Conservation (phyloP, 805 yeast species). For the Wickerhamia fluorescens region DNA sequence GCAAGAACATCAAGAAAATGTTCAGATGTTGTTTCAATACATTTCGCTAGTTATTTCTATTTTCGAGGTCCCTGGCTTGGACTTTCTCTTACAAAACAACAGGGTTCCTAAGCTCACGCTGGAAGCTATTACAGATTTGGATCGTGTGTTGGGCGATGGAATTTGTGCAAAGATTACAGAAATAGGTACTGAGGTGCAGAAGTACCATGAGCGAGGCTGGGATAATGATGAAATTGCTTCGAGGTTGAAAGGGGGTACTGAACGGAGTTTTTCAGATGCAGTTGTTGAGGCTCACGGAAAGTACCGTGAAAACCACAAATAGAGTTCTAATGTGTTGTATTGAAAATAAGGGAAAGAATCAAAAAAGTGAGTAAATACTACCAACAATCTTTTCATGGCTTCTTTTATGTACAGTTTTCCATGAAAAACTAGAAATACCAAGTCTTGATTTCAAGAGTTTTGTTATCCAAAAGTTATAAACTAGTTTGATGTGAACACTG, state of each 20-base stretch:
- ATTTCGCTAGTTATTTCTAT: slow-evolving; percentile 23
- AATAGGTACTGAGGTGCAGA: slow-evolving; percentile 18
- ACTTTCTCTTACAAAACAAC: slow-evolving; percentile 28
- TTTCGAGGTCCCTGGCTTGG: slow-evolving; percentile 26
- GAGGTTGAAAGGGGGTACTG: no score
- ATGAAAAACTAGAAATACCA: no score
- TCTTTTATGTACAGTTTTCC: no score
- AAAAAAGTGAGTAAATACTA: no score
- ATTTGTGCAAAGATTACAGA: not conserved
- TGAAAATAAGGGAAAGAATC: no score
- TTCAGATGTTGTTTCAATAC: slow-evolving; percentile 17
- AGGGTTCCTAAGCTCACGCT: slow-evolving; percentile 28
- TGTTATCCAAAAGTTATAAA: no score
- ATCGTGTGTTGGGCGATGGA: not conserved
- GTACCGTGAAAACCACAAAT: no score
- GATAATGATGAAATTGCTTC: slow-evolving; percentile 29
- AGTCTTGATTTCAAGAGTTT: no score
- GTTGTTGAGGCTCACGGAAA: no score
- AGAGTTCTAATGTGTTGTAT: not conserved
- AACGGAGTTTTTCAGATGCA: no score
- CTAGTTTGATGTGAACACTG: no score
- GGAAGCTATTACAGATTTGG: not conserved
- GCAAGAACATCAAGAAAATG: slow-evolving; percentile 10
- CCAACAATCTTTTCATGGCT: no score
- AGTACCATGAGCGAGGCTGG: slow-evolving; percentile 35